These are phyloP conservation scores for Apiotrichum porosum DNA, from an alignment of 1,284 basidiomycete species.

Conservation along the genomic window DNA sequence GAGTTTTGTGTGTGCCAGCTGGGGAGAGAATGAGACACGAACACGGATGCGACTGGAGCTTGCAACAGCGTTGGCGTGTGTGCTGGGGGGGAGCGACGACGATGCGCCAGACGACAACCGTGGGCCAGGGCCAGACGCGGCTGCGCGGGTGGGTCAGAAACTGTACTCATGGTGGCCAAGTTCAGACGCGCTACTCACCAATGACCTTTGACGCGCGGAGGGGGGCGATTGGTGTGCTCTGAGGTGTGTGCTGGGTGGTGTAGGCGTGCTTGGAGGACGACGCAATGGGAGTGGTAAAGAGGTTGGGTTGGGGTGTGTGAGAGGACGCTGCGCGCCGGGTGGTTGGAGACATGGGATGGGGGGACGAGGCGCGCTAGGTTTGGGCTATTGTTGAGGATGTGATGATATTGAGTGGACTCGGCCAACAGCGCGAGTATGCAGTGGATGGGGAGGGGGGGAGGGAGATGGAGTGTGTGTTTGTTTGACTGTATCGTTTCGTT, in stretches of 20 bases:
- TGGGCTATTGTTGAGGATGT: too few species aligned
- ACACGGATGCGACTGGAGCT: not conserved
- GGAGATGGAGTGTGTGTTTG: too few species aligned
- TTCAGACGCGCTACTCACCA: conserved; percentile 1
- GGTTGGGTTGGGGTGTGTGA: not conserved
- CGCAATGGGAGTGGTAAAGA: not conserved
- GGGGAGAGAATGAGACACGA: conserved; percentile 35
- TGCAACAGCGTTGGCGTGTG: not conserved
- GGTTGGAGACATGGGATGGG: not conserved
- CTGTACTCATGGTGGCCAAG: too few species aligned
- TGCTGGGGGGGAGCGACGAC: not conserved
- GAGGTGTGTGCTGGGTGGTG: not conserved
- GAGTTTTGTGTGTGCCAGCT: conserved; percentile 29
- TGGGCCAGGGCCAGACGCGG: not conserved
- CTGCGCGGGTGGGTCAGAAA: not conserved
- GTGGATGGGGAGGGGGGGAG: too few species aligned
- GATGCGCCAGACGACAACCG: not conserved
- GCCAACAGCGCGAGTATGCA: too few species aligned
- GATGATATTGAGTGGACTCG: too few species aligned
- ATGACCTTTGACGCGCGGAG: conserved; percentile 2
- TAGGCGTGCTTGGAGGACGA: not conserved
- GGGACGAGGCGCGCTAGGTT: not conserved
- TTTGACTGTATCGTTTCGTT: too few species aligned
- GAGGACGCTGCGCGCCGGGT: not conserved
- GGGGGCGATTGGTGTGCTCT: not conserved